Evolutionary conservation across 345 rosid species (phyloP).

Genomic region (Aurinia saxatilis): DNA sequence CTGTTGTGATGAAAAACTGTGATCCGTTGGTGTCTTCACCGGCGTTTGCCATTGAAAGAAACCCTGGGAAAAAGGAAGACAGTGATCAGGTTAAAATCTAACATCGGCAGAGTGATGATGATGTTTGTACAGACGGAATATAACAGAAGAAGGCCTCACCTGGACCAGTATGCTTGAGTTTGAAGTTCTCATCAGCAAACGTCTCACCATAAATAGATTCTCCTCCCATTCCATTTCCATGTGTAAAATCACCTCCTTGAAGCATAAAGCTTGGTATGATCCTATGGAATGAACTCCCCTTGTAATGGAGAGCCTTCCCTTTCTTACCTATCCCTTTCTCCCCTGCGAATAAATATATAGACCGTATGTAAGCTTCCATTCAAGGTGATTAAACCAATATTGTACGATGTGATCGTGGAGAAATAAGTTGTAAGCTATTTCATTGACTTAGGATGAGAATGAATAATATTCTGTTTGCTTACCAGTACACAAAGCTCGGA

Average conservation of each 20-base stretch:
- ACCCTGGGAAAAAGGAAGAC: constrained; percentile 34
- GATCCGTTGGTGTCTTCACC: constrained; percentile 88
- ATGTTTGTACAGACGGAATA: not conserved
- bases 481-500: constrained; percentile 98
- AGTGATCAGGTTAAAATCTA: not conserved
- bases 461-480: not conserved
- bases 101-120: not conserved
- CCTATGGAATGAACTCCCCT: constrained; percentile 80
- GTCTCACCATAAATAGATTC: constrained; percentile 94
- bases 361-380: not conserved
- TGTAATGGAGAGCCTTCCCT: constrained; percentile 84
- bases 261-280: constrained; percentile 92
- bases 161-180: constrained; percentile 93
- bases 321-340: constrained; percentile 85
- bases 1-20: constrained; percentile 96
- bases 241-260: constrained; percentile 90
- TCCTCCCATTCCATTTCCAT: constrained; percentile 91
- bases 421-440: not conserved
- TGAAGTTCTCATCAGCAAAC: constrained; percentile 92
- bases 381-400: not conserved
- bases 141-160: constrained; percentile 31
- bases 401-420: not conserved
- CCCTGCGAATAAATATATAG: constrained; percentile 33
- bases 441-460: not conserved
- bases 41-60: constrained; percentile 92